phyloP scores from a whole-genome alignment of 179 eudicot species.

The Drosera spatulata region DNA sequence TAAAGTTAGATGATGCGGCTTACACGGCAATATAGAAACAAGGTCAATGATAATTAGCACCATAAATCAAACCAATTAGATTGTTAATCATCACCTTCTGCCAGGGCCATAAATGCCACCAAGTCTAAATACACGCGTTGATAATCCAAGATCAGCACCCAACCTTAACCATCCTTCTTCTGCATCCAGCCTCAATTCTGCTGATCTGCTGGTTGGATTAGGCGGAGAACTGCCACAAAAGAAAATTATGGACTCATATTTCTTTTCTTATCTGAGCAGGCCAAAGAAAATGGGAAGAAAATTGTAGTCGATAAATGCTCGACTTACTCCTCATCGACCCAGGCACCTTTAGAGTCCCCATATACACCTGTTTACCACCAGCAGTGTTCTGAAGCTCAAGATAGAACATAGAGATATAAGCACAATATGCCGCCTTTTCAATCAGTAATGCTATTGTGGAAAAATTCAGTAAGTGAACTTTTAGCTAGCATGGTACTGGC shows the following conservation, averaged over 20 bases:
- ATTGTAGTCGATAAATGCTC: conserved; percentile 7
- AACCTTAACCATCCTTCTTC: conserved; percentile 73
- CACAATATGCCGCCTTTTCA: not conserved
- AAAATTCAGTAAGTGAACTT: too few species aligned
- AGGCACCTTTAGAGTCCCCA: conserved; percentile 73
- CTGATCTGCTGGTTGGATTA: conserved; percentile 35
- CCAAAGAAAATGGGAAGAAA: not conserved
- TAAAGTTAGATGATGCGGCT: not conserved
- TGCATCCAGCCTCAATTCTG: conserved; percentile 56
- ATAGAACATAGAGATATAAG: not conserved
- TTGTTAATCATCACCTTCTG: conserved; percentile 44
- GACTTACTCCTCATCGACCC: conserved; percentile 89
- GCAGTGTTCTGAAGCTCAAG: conserved; percentile 1
- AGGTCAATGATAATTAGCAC: not conserved
- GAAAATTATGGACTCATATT: conserved; percentile 5
- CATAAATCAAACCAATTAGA: too few species aligned
- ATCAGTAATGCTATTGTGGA: too few species aligned
- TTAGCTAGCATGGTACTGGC: too few species aligned
- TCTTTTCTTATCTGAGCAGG: conserved; percentile 7
- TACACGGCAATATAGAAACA: not conserved
- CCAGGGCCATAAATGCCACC: conserved; percentile 97
- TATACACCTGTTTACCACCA: conserved; percentile 47
- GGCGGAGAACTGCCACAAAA: conserved; percentile 33
- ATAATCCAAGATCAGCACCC: conserved; percentile 54
- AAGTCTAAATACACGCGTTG: conserved; percentile 63